Base-by-base conservation (phyloP, 1,139 yeast genomes). In the Maudiozyma humilis region DNA sequence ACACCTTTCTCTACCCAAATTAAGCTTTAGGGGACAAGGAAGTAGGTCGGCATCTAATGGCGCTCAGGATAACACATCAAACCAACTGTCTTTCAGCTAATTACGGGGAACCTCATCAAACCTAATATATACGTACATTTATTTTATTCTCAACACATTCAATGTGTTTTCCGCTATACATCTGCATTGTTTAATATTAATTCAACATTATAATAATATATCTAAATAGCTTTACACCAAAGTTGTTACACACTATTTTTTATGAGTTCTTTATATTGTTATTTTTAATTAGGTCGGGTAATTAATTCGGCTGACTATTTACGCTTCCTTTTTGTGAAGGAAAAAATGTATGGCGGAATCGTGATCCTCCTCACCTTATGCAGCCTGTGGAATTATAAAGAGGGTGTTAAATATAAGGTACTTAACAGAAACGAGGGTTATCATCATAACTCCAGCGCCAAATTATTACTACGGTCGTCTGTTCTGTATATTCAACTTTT, bases 1-100 rank as follows among this genome's bases (percentile, higher is more conserved):
- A 2, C 63, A 58, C 38, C 37, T 59, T n/a, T 57, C 63, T 2
- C 45, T 59, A 15, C 62, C 64, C 3, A 60, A 58, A 43, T 37
- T 58, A 33, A 57, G 61, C 43, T 47, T 58, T 36, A 51, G 56
- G 13, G 55, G 51, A 43, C 52, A 39, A 27, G 8, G 14, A 4
- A 35, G 32, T 33, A 40, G 23, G 12, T 36, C 31, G 17, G 30
- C 27, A 25, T 35, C 35, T n/a, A 32, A 27, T n/a, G 17, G 15
- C n/a, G 19, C 37, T 27, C 29, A n/a, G 27, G 27, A 23, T 23
- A 23, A 23, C 8, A 23, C 6, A 23, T 23, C 27, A 23, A 23
- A 23, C 27, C 27, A 23, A 10, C 10, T 23, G 27, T 23, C 27
- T 6, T 23, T 23, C 10, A 23, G 27, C 10, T 23, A 23, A 10